These are phyloP conservation scores for Seminavis robusta DNA, from an alignment of 108 stramenopile genomes.

Conservation along the genomic window DNA sequence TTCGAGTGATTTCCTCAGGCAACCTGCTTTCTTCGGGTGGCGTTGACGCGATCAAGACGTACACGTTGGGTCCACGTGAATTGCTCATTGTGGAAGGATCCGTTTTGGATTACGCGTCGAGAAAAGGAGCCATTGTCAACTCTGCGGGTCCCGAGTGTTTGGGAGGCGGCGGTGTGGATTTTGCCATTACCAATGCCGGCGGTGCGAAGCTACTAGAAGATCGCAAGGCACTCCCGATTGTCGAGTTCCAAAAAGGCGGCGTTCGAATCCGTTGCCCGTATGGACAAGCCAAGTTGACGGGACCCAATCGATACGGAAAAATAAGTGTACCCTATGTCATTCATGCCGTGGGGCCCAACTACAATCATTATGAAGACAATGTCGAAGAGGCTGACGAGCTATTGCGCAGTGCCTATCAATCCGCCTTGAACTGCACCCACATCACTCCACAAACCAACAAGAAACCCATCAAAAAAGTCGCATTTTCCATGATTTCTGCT, in stretches of 20 bases:
- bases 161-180: slow-evolving; percentile 88
- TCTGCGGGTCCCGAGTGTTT: slow-evolving; percentile 80
- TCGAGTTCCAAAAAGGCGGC: slow-evolving; percentile 1
- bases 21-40: too few relatives aligned
- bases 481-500: slow-evolving; percentile 69
- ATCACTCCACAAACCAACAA: slow-evolving; percentile 26
- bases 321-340: slow-evolving; percentile 56
- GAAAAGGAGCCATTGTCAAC: slow-evolving; percentile 68
- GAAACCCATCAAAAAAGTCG: slow-evolving; percentile 57
- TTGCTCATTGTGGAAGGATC: background rate
- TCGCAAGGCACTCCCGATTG: slow-evolving; percentile 37
- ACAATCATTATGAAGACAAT: slow-evolving; percentile 20
- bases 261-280: slow-evolving; percentile 55
- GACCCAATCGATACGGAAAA: slow-evolving; percentile 52
- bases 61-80: too few relatives aligned
- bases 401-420: slow-evolving; percentile 46
- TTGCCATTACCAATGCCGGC: slow-evolving; percentile 73
- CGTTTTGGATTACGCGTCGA: background rate
- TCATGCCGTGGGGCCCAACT: slow-evolving; percentile 89
- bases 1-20: too few relatives aligned
- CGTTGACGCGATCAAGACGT: too few relatives aligned
- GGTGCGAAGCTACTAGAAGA: slow-evolving; percentile 48
- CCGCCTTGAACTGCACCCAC: slow-evolving; percentile 36
- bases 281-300: slow-evolving; percentile 66
- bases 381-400: slow-evolving; percentile 29